Base-by-base conservation (phyloP, 2,329 filamentous ascomycete genomes). In the Leptographium flavum region DNA sequence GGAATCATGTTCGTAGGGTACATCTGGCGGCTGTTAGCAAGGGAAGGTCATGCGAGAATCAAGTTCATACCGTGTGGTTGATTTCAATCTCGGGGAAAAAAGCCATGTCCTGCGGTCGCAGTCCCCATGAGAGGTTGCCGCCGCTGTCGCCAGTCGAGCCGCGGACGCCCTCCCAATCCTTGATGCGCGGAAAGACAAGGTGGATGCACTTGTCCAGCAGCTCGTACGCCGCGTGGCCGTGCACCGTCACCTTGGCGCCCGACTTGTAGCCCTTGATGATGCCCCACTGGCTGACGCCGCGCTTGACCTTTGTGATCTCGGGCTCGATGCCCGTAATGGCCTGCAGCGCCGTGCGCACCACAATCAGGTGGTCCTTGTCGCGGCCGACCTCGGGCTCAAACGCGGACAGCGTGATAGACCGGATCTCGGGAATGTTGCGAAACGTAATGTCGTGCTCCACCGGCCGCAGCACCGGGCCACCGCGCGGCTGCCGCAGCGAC, bases 61-160 rank as follows among this genome's bases (percentile, higher is more conserved):
- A 45, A 23, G 15, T 22, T 74, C 84, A 73, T 66, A 94, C 87
- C 65, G 94, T 86, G 59, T 92, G 94, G 68, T 94, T 95, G 55
- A 87, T 78, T 63, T 95, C 88, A 39, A 98, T 76, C 67, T 98
- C 92, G 0, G 92, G 92, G 66, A 96, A 98, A 52, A 85, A 68
- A 42, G 82, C 78, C 56, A 94, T 78, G 54, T 83, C 77, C 47
- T 86, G 80, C 5, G 81, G 71, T 14, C 72, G 73, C 55, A 98
- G 70, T 53, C 92, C 92, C 61, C 88, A 90, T 10, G 72, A 73
- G 53, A 98, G 73, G 62, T 96, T 95, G 32, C 92, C 92, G 50
- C 82, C 81, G 57, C 79, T 80, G 61, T 98, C 92, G 57, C 92
- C 92, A 33, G 85, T 85, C 37, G 68, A 75, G 28, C 60, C 70